These are phyloP conservation scores for Geotrichum cucujoidarum DNA, from an alignment of 1,139 yeast species.

Conservation along the genomic window DNA sequence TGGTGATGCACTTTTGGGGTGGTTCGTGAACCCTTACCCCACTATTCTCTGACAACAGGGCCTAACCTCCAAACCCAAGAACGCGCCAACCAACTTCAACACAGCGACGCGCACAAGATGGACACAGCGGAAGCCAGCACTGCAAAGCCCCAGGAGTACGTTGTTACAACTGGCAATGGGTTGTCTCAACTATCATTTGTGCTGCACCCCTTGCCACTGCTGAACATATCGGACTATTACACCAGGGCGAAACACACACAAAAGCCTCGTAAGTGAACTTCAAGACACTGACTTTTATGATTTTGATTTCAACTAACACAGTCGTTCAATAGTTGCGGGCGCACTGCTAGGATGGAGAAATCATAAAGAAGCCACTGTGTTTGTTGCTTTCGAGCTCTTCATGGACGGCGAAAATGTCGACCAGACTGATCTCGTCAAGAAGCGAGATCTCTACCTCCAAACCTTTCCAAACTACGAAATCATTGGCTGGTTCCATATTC, in stretches of 20 bases:
- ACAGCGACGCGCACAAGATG: no score
- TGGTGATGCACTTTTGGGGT: no score
- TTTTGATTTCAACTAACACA: background rate
- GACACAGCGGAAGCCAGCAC: background rate
- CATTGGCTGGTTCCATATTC: constrained; percentile 35
- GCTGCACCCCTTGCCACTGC: constrained; percentile 37
- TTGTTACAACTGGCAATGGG: background rate
- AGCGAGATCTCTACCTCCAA: constrained; percentile 30
- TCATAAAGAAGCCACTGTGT: constrained; percentile 31
- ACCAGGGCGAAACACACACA: constrained; percentile 29
- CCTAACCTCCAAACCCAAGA: no score
- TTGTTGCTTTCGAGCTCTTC: constrained; percentile 35
- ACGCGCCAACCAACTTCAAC: no score
- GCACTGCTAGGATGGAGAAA: constrained; percentile 35
- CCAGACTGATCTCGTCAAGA: constrained; percentile 25
- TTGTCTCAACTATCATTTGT: constrained; percentile 23
- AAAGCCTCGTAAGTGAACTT: constrained; percentile 15
- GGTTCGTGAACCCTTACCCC: no score
- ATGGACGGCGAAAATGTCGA: constrained; percentile 24
- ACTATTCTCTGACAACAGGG: no score
- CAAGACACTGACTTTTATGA: background rate
- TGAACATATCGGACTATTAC: constrained; percentile 37
- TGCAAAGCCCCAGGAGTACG: background rate
- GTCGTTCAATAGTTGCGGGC: constrained; percentile 29
- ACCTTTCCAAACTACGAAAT: constrained; percentile 35